Evolutionary conservation across 164 flowering plant species (phyloP).

Genomic region (Protea cynaroides): DNA sequence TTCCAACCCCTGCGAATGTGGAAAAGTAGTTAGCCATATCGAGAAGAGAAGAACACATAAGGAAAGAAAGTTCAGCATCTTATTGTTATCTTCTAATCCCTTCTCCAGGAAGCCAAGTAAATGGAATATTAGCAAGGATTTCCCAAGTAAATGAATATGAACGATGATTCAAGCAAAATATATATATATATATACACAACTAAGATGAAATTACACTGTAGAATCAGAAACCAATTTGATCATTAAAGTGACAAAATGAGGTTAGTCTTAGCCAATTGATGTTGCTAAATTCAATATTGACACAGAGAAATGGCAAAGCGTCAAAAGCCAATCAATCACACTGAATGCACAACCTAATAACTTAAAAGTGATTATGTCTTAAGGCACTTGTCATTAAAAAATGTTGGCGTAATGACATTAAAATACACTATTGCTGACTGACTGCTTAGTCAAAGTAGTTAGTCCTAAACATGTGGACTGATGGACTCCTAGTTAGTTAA

Average conservation of each 20-base stretch:
- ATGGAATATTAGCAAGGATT: not conserved
- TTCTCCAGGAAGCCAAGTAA: not conserved
- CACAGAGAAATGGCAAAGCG: too few relatives aligned
- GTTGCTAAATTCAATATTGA: not conserved
- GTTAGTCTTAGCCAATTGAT: not conserved
- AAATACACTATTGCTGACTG: too few relatives aligned
- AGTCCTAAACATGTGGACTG: too few relatives aligned
- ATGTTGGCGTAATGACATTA: too few relatives aligned
- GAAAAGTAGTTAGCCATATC: constrained; percentile 1
- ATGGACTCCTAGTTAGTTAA: too few relatives aligned
- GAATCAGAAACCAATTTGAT: not conserved
- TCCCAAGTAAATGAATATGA: not conserved
- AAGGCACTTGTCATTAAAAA: too few relatives aligned
- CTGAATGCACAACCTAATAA: too few relatives aligned
- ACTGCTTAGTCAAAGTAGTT: too few relatives aligned
- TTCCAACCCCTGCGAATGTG: constrained; percentile 49
- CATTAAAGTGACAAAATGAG: not conserved
- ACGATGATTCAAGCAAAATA: not conserved
- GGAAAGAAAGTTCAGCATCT: not conserved
- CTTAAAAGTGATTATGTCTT: too few relatives aligned
- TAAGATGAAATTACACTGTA: not conserved
- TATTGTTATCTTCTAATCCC: not conserved
- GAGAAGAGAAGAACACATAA: not conserved
- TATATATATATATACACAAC: not conserved
- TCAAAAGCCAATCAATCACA: too few relatives aligned